Base-by-base conservation (phyloP, 305 asterid genomes). In the Fraxinus latifolia region DNA sequence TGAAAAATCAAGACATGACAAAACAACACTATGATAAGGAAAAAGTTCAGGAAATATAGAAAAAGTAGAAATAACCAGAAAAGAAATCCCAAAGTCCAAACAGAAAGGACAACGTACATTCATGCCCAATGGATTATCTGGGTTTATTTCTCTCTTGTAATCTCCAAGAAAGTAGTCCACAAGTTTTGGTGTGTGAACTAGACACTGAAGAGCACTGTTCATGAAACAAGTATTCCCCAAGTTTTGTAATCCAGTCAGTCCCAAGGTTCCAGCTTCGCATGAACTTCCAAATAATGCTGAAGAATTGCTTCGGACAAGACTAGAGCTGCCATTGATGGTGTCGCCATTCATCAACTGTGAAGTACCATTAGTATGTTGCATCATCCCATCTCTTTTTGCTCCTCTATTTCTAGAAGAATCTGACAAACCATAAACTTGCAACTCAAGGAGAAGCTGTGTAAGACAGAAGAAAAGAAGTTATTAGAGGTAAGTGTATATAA, bases 141-240 rank as follows among this genome's bases (percentile, higher is more conserved):
- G 82, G 86, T 94, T 96, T 82, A 96, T 92, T 84, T 96, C 98
- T 85, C 85, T 90, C 89, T 74, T 90, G 89, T 91, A 94, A 85
- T 96, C 97, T 84, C 97, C 97, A 81, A 96, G 99, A 89, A 96
- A 96, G 93, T 90, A 96, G 88, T 94, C 99, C 79, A 94, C 97
- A 76, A 96, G 93, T 93, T 91, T 92, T 31, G 98, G 98, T 0
- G 98, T 96, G 84, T 94, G 99, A 37, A 92, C 97, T 81, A 96
- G 89, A 86, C 99, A 96, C 87, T 96, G 99, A 81, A 96, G 88
- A 85, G 97, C 88, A 83, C 98, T 96, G 87, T 96, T 96, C 98
- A 96, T 96, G 90, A 96, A 96, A 87, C 98, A 96, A 77, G 98
- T 96, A 85, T 96, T 96, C 80, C 99, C 99, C 80, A 96, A 91